Base-by-base conservation (phyloP, 108 stramenopile species). In the Cyclotella cryptica region DNA sequence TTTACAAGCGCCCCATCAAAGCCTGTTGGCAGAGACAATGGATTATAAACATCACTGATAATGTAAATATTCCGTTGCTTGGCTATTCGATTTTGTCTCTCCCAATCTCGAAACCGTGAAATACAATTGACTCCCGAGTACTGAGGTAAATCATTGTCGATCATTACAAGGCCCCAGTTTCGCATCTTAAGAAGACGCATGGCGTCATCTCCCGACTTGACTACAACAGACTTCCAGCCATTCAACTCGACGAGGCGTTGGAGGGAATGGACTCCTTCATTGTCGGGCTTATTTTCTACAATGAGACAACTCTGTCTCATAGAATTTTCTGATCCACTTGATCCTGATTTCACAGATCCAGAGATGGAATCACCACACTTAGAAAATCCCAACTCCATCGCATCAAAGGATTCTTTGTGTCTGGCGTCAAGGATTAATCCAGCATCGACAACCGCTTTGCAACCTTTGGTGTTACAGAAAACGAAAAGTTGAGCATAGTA, bases 1-100 rank as follows among this genome's bases (percentile, higher is more conserved):
- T 85, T 91, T 49, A 83, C 77, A 10, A 91, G 42, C n/a, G 75
- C 86, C 19, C 86, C 86, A 72, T 91, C 87, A 72, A 88, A 89
- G 2, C 88, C 91, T 72, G 55, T 57, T 21, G 87, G 91, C 77
- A 83, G 26, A 13, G 52, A 28, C 21, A 44, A 17, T 9, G 68
- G 72, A 26, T 72, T 40, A 24, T 43, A 78, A 42, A 30, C 71
- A 39, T 77, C 86, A 44, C 74, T 72, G 10, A 88, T 18, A 13
- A 91, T 42, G 40, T 57, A 69, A 10, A 89, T 68, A 77, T 89
- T 86, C 47, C 82, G 84, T 53, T 90, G 90, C 24, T 75, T 69
- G 15, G 84, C 85, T 1, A 87, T 81, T 14, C 90, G 69, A 66
- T 84, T 87, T 29, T 75, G 66, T 27, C 57, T 85, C 71, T 90